A percentile compares a stretch with the other conserved stretches of the same genome.
phyloP scores from a whole-genome alignment of 306 rosid species.

The Vicia villosa region DNA sequence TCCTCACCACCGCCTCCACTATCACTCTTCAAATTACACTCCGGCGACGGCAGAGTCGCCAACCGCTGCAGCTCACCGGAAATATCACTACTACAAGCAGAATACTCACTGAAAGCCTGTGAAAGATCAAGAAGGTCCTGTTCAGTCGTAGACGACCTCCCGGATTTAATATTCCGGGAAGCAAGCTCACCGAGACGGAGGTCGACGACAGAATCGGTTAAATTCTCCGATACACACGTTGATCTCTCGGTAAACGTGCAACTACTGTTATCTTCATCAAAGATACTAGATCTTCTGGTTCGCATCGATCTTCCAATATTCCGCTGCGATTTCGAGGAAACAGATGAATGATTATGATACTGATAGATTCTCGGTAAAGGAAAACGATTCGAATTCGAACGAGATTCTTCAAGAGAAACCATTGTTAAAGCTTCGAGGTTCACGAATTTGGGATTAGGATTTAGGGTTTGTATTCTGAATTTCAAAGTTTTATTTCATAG shows the following conservation, averaged over 20 bases:
- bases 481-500: constrained; percentile 42
- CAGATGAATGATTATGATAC: constrained; percentile 55
- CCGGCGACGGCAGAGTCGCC: constrained; percentile 69
- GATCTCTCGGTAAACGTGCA: constrained; percentile 54
- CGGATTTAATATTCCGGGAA: constrained; percentile 47
- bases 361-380: constrained; percentile 50
- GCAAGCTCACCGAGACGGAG: constrained; percentile 89
- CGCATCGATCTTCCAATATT: constrained; percentile 90
- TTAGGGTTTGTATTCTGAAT: constrained; percentile 3
- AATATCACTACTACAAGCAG: constrained; percentile 91
- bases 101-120: constrained; percentile 82
- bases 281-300: constrained; percentile 75
- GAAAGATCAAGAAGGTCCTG: constrained; percentile 84
- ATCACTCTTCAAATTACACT: constrained; percentile 38
- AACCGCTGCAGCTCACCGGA: constrained; percentile 90
- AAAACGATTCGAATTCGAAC: constrained; percentile 61
- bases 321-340: constrained; percentile 57
- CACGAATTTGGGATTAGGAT: neutral
- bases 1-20: neutral
- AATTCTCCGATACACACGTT: constrained; percentile 59
- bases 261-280: constrained; percentile 51
- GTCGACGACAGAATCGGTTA: constrained; percentile 87
- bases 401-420: constrained; percentile 86
- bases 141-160: constrained; percentile 42
- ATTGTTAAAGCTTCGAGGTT: constrained; percentile 38